Evolutionary conservation across 768 basidiomycete genomes (phyloP), one percentile per base, ranked within the genome.

Genomic region (Kwoniella europaea): DNA sequence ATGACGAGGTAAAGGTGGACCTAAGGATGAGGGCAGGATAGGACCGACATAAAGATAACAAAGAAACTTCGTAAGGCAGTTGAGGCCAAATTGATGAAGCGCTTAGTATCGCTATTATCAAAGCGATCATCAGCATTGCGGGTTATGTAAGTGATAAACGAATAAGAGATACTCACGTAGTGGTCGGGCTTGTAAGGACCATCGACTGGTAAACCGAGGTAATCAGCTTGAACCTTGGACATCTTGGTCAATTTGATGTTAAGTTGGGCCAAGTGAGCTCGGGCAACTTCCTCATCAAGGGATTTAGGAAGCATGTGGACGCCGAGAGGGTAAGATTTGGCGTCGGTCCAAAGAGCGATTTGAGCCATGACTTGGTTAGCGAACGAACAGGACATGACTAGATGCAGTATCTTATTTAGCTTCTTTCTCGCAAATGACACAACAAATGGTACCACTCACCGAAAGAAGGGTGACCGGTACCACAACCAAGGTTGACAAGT

Each of bases 331-430:
- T 98, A 98, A 82, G 91, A 90, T 85, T 90, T 90, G 43, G 91
- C 89, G 74, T 90, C 92, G 55, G 92, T 95, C 94, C 94, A 99
- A 83, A 99, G 90, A 24, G 94, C 95, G 81, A 99, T 98, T 86
- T 97, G 95, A 41, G 96, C 96, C 79, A 99, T 88, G 73, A 94
- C 92, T 86, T 99, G 97, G 89, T 99, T 99, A 83, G 93, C 86
- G 88, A 99, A 99, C 54, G 97, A 99, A 88, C 95, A 98, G 18
- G 96, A 98, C 97, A 99, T 99, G 86, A 99, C 97, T 76, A n/a
- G n/a, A n/a, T n/a, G n/a, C n/a, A n/a, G n/a, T n/a, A n/a, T n/a
- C n/a, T n/a, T n/a, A n/a, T n/a, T n/a, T n/a, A n/a, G n/a, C n/a
- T n/a, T n/a, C n/a, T n/a, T n/a, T n/a, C n/a, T n/a, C n/a, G n/a